phyloP scores from a whole-genome alignment of 139 green algal species.

The Chlorella sp. region DNA sequence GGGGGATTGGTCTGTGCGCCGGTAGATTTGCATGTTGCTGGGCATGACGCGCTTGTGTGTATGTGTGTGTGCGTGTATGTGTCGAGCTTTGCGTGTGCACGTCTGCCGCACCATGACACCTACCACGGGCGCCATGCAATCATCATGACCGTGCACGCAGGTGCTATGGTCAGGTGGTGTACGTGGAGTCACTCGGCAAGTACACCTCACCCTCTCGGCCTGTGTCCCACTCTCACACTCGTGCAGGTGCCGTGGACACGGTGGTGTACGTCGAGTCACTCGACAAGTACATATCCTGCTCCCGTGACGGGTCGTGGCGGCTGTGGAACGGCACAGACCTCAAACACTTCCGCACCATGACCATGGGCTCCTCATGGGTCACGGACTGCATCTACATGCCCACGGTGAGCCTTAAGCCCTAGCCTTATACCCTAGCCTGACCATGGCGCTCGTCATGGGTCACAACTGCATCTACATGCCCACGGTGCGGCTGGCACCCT shows the following conservation, averaged over 20 bases:
- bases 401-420: neutral
- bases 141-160: too few species aligned
- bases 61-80: too few species aligned
- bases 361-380: constrained; percentile 57
- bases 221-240: neutral
- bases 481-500: too few species aligned
- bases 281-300: constrained; percentile 71
- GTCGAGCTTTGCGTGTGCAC: too few species aligned
- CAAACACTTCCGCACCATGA: constrained; percentile 55
- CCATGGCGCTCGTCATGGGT: constrained; percentile 54
- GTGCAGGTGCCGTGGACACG: constrained; percentile 41
- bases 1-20: too few species aligned
- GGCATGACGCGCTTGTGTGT: too few species aligned
- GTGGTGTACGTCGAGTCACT: constrained; percentile 42
- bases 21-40: too few species aligned
- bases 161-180: neutral
- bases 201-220: neutral
- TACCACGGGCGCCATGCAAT: too few species aligned
- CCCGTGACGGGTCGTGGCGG: constrained; percentile 59
- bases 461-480: constrained; percentile 57
- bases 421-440: constrained; percentile 53
- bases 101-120: too few species aligned
- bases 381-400: constrained; percentile 58
- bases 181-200: neutral
- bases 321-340: constrained; percentile 64